A percentile compares a stretch with the other conserved stretches of the same genome.
These are phyloP conservation scores for Linnemannia elongata DNA, from an alignment of 192 early-diverging fungal species.

Conservation along the genomic window DNA sequence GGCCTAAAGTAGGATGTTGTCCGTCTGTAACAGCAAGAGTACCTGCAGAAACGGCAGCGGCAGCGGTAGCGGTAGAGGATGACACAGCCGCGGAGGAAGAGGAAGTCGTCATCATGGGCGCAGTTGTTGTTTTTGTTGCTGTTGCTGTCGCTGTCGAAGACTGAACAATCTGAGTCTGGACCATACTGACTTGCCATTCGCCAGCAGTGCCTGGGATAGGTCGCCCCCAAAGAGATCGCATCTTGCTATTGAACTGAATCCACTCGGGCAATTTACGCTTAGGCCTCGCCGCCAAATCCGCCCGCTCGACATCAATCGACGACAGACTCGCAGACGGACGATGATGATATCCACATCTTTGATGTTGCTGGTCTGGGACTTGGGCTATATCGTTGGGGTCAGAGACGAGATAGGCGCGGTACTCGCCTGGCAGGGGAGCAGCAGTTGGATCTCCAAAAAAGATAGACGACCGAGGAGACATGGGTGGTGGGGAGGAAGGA, in stretches of 20 bases:
- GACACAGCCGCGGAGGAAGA: neutral
- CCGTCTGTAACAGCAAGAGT: neutral
- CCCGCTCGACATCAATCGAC: neutral
- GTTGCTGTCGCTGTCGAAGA: neutral
- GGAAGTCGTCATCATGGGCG: too few species aligned
- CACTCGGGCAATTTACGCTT: conserved; percentile 21
- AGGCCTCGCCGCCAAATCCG: neutral
- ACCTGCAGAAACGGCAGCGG: neutral
- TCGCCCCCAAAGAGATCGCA: conserved; percentile 23
- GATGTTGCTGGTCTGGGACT: neutral
- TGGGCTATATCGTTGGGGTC: conserved; percentile 4
- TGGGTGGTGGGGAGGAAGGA: neutral
- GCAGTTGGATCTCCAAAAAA: neutral
- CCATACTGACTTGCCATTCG: conserved; percentile 29
- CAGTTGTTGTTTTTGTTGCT: neutral
- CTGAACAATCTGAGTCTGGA: neutral
- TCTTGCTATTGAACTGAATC: conserved; percentile 36
- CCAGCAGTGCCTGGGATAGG: conserved; percentile 12
- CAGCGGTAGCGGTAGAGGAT: neutral
- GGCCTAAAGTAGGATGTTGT: neutral
- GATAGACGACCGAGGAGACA: neutral
- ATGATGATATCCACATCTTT: neutral
- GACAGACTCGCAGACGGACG: conserved; percentile 5
- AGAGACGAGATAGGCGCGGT: conserved; percentile 11
- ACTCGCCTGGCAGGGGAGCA: neutral